phyloP scores from a whole-genome alignment of 352 stramenopile genomes.

The Globisporangium spinosum region DNA sequence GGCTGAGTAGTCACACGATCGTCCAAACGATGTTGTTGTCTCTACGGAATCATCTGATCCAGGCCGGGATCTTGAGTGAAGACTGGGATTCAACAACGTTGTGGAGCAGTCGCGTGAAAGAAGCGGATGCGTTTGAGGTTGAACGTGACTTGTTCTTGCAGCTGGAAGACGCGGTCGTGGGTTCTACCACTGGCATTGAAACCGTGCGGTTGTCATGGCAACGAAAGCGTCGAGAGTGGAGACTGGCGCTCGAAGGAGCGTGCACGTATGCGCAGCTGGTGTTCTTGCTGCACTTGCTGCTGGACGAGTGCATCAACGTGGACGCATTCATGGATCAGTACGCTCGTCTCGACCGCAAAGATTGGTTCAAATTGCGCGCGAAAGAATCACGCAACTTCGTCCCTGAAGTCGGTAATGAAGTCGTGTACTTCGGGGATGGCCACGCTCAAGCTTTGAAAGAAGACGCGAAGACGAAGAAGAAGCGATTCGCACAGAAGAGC shows the following conservation, averaged over 20 bases:
- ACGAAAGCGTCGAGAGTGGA: constrained; percentile 71
- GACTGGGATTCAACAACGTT: constrained; percentile 41
- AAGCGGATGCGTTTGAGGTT: constrained; percentile 28
- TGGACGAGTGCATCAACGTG: constrained; percentile 77
- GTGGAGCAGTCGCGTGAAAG: constrained; percentile 43
- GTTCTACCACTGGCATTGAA: constrained; percentile 30
- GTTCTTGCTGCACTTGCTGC: constrained; percentile 64
- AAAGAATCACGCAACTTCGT: constrained; percentile 79
- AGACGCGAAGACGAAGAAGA: constrained; percentile 74
- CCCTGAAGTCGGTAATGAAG: constrained; percentile 53
- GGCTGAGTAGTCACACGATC: constrained; percentile 42
- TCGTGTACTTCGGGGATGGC: constrained; percentile 81
- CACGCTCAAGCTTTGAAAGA: constrained; percentile 75
- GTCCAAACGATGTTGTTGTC: constrained; percentile 62
- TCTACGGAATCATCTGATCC: constrained; percentile 50
- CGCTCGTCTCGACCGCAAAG: constrained; percentile 58
- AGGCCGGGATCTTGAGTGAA: constrained; percentile 43
- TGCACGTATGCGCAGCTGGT: constrained; percentile 72
- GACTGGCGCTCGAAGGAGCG: constrained; percentile 53
- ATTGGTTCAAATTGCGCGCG: constrained; percentile 72
- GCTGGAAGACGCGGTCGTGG: constrained; percentile 54
- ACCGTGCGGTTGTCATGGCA: constrained; percentile 71
- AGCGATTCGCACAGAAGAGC: constrained; percentile 68
- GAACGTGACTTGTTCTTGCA: constrained; percentile 46
- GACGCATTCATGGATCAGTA: constrained; percentile 80